These are phyloP conservation scores for Lepidium africanum DNA, from an alignment of 345 rosid genomes.

Conservation along the genomic window DNA sequence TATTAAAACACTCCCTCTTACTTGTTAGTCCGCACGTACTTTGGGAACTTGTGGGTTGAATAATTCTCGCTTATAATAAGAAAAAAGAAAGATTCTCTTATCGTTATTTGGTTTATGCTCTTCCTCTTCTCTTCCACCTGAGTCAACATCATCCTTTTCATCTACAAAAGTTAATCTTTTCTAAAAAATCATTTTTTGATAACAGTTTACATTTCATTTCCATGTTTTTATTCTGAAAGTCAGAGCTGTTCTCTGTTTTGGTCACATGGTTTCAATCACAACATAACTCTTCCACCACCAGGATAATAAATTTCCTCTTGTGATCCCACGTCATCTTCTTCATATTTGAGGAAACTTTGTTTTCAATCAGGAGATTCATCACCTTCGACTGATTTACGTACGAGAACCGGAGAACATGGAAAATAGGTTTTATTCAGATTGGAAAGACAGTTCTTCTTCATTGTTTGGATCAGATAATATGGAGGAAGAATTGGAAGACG, in stretches of 20 bases:
- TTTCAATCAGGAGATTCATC: neutral
- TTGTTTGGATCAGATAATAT: slow-evolving; percentile 36
- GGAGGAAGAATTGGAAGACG: slow-evolving; percentile 46
- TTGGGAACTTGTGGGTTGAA: slow-evolving; percentile 20
- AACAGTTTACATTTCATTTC: slow-evolving; percentile 16
- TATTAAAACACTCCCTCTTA: neutral
- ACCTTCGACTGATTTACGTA: neutral
- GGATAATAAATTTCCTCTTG: neutral
- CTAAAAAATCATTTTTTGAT: neutral
- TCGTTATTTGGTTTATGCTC: slow-evolving; percentile 23
- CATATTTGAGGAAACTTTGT: neutral
- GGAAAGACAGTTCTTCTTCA: slow-evolving; percentile 34
- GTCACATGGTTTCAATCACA: slow-evolving; percentile 24
- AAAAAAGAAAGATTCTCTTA: slow-evolving; percentile 10
- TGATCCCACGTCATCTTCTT: slow-evolving; percentile 16
- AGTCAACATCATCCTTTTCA: slow-evolving; percentile 29
- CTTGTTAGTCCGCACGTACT: slow-evolving; percentile 28
- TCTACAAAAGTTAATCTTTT: slow-evolving; percentile 4
- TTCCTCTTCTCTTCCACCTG: slow-evolving; percentile 29
- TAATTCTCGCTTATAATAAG: neutral
- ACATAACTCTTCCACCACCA: slow-evolving; percentile 20
- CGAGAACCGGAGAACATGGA: slow-evolving; percentile 53
- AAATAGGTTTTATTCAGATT: slow-evolving; percentile 37
- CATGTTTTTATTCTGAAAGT: slow-evolving; percentile 13
- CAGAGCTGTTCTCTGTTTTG: slow-evolving; percentile 22